phyloP scores from a whole-genome alignment of 345 rosid genomes.

The Gossypium sturtianum region DNA sequence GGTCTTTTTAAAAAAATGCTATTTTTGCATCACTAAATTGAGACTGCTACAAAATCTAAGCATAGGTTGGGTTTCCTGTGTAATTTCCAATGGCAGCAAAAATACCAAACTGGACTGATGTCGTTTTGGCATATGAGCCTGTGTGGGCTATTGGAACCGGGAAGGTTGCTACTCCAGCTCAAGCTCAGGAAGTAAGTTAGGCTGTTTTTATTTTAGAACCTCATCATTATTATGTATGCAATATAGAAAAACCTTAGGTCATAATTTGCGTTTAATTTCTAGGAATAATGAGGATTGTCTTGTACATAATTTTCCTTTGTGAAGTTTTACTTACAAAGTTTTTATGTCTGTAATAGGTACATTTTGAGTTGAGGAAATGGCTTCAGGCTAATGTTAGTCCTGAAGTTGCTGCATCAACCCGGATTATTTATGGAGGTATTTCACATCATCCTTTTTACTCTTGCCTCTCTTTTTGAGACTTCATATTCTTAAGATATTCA shows the following conservation, averaged over 20 bases:
- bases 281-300: neutral
- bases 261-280: neutral
- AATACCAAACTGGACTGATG: constrained; percentile 56
- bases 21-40: neutral
- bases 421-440: constrained; percentile 92
- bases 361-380: constrained; percentile 85
- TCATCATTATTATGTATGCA: neutral
- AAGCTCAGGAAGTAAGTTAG: constrained; percentile 84
- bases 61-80: neutral
- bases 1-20: neutral
- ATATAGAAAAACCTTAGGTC: neutral
- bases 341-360: constrained; percentile 46
- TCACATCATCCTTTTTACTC: neutral
- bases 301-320: neutral
- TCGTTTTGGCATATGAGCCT: constrained; percentile 87
- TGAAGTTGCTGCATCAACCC: constrained; percentile 65
- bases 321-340: neutral
- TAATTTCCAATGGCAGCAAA: constrained; percentile 33
- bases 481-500: neutral
- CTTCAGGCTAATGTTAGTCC: constrained; percentile 53
- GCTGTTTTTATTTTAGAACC: neutral
- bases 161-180: constrained; percentile 85
- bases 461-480: neutral
- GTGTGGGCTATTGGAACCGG: constrained; percentile 98
- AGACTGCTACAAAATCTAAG: neutral